These are phyloP conservation scores for Apium graveolens DNA, from an alignment of 129 eudicot genomes.

Conservation along the genomic window DNA sequence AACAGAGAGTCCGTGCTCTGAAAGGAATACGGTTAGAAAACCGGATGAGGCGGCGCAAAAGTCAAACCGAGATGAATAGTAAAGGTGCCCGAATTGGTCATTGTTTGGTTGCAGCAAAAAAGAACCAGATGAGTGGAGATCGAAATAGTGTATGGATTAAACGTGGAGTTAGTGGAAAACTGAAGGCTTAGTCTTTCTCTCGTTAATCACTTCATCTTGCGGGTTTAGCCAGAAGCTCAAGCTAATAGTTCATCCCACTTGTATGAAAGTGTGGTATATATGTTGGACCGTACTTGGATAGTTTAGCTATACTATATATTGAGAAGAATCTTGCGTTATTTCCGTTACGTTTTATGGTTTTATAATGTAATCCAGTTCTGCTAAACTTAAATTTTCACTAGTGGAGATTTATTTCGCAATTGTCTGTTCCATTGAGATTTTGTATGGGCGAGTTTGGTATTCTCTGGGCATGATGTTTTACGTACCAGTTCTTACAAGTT, in stretches of 20 bases:
- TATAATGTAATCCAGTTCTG: neutral
- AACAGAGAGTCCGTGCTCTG: neutral
- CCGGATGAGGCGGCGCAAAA: slow-evolving; percentile 10
- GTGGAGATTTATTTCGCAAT: neutral
- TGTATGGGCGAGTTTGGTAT: neutral
- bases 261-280: too few species aligned
- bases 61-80: neutral
- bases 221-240: neutral
- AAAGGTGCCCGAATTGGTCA: slow-evolving; percentile 39
- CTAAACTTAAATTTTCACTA: neutral
- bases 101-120: slow-evolving; percentile 61
- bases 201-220: neutral
- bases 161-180: slow-evolving; percentile 68
- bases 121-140: slow-evolving; percentile 52
- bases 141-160: slow-evolving; percentile 62
- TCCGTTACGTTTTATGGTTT: neutral
- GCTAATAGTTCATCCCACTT: neutral
- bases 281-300: neutral
- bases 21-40: neutral
- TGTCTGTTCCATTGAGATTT: neutral
- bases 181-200: slow-evolving; percentile 32
- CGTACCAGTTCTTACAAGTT: neutral
- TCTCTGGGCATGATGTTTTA: neutral
- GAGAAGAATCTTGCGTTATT: neutral
- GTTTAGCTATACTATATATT: neutral